Conservation (phyloP, 1,284 basidiomycete species). For the Pyrrhoderma lamaoense region DNA sequence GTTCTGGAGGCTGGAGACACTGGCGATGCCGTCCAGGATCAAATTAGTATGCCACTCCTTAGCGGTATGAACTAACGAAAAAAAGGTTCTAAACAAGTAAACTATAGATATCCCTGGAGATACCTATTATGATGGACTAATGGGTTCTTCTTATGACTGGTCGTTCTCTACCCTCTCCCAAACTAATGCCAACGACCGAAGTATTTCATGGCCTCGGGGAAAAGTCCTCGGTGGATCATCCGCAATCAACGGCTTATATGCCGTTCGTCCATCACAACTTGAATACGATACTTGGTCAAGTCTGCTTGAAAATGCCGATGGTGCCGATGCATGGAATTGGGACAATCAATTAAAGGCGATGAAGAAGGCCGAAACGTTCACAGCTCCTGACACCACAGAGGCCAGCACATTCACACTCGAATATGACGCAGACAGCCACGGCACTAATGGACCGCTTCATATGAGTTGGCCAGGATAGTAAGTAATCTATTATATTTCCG, state of each 20-base stretch:
- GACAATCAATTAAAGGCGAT: constrained; percentile 41
- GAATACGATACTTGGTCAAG: constrained; percentile 52
- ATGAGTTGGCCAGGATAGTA: constrained; percentile 45
- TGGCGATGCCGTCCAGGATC: constrained; percentile 39
- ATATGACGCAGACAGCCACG: constrained; percentile 36
- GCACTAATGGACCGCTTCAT: constrained; percentile 40
- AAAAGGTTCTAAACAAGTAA: constrained; percentile 1
- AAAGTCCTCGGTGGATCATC: constrained; percentile 67
- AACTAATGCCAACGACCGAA: constrained; percentile 31
- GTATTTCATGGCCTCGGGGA: constrained; percentile 49
- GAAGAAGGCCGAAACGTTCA: constrained; percentile 46
- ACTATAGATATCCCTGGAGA: constrained; percentile 41
- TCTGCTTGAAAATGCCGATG: constrained; percentile 32
- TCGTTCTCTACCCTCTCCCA: constrained; percentile 49
- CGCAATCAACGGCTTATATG: constrained; percentile 69
- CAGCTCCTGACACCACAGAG: constrained; percentile 31
- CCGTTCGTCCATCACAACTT: constrained; percentile 43
- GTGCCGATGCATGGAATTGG: constrained; percentile 47
- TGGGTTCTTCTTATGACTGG: constrained; percentile 55
- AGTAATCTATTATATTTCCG: constrained; percentile 22
- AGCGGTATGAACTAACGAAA: neutral
- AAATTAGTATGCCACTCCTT: constrained; percentile 28
- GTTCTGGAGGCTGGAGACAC: constrained; percentile 67
- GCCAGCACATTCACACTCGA: constrained; percentile 33
- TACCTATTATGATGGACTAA: constrained; percentile 44